Conservation (phyloP, 2,329 filamentous ascomycete genomes). For the Hypoxylon sp. region DNA sequence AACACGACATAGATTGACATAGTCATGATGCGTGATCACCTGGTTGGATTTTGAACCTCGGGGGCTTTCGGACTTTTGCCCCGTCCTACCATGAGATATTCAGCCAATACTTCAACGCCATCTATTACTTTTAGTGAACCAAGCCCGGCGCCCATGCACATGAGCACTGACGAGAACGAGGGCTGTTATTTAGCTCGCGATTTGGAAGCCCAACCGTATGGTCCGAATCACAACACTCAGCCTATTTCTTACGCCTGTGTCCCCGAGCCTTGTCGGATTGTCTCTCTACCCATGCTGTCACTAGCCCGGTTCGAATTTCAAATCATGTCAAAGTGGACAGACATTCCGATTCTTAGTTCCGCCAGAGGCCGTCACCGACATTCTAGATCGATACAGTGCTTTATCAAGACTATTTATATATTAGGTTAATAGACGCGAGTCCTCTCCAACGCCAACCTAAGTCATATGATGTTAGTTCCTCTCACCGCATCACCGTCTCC, state of each 20-base stretch:
- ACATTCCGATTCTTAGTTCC: conserved; percentile 20
- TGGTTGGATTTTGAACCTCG: conserved; percentile 22
- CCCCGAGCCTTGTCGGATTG: conserved; percentile 5
- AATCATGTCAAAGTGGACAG: conserved; percentile 27
- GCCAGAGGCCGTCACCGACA: conserved; percentile 33
- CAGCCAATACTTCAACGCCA: conserved; percentile 40
- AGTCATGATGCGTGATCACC: conserved; percentile 26
- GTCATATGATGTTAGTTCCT: conserved; percentile 46
- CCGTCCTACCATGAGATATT: conserved; percentile 29
- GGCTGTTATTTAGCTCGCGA: conserved; percentile 32
- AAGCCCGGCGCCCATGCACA: conserved; percentile 27
- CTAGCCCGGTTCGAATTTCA: conserved; percentile 12
- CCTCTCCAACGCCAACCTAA: conserved; percentile 35
- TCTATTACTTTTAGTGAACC: conserved; percentile 33
- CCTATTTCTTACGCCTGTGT: conserved; percentile 33
- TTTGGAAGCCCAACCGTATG: conserved; percentile 34
- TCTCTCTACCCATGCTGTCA: conserved; percentile 21
- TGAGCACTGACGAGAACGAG: conserved; percentile 31
- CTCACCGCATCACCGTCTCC: conserved; percentile 45
- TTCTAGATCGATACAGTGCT: conserved; percentile 31
- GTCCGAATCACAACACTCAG: conserved; percentile 38
- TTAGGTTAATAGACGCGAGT: conserved; percentile 33
- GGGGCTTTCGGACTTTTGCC: conserved; percentile 32
- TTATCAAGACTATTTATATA: conserved; percentile 32
- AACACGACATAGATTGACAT: conserved; percentile 23